A percentile compares a stretch with the other conserved stretches of the same genome.
Conservation (phyloP, 805 yeast species). For the Candida tibetensis region DNA sequence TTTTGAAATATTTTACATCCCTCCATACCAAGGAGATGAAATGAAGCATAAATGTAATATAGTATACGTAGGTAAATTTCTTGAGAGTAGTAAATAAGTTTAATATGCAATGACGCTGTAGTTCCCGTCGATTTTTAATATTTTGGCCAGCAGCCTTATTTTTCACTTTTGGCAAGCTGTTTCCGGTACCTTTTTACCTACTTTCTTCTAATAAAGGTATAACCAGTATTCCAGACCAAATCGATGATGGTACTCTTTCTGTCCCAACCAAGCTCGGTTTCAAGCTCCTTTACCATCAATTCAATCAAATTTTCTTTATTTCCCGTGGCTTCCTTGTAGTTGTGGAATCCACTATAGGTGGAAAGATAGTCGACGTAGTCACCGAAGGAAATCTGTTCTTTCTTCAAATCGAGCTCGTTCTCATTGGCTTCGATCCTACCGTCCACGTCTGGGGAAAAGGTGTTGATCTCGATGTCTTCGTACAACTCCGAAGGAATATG, state of each 20-base stretch:
- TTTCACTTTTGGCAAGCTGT: too few species aligned
- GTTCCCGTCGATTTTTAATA: too few species aligned
- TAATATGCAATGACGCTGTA: too few species aligned
- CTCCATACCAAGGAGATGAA: too few species aligned
- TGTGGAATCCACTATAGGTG: conserved; percentile 73
- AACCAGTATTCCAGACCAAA: conserved; percentile 50
- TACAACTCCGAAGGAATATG: conserved; percentile 42
- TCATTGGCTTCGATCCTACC: conserved; percentile 16
- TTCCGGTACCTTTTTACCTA: too few species aligned
- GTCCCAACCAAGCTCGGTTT: conserved; percentile 46
- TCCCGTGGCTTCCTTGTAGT: conserved; percentile 44
- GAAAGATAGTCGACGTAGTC: conserved; percentile 51
- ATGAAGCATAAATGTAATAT: too few species aligned
- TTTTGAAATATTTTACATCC: too few species aligned
- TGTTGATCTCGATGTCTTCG: conserved; percentile 32
- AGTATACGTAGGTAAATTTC: too few species aligned
- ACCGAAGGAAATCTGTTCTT: conserved; percentile 39
- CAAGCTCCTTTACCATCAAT: conserved; percentile 31
- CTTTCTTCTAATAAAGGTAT: conserved; percentile 44
- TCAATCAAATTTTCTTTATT: conserved; percentile 32
- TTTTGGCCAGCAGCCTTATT: too few species aligned
- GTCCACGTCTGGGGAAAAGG: conserved; percentile 20
- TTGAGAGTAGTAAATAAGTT: too few species aligned
- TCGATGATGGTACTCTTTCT: conserved; percentile 37
- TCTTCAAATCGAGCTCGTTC: conserved; percentile 23